Evolutionary conservation across 1,284 basidiomycete genomes (phyloP).

Genomic region (Ceratorhiza oryzae-sativae): DNA sequence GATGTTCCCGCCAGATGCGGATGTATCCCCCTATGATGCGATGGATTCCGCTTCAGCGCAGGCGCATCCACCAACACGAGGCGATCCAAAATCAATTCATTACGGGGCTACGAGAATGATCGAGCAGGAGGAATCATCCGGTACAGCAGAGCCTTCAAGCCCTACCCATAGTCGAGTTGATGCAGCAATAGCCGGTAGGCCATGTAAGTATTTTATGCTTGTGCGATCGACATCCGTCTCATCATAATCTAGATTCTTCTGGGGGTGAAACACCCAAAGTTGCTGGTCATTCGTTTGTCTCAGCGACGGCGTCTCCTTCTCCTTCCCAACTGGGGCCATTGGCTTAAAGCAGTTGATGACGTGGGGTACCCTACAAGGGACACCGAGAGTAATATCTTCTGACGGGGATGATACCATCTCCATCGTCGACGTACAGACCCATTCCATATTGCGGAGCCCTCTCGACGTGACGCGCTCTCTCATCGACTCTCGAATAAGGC

Average conservation of each 20-base stretch:
- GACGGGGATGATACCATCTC: slow-evolving; percentile 27
- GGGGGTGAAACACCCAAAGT: slow-evolving; percentile 43
- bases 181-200: slow-evolving; percentile 81
- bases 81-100: slow-evolving; percentile 70
- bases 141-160: slow-evolving; percentile 69
- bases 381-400: slow-evolving; percentile 42
- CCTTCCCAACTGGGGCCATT: slow-evolving; percentile 44
- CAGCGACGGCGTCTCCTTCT: slow-evolving; percentile 52
- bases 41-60: slow-evolving; percentile 48
- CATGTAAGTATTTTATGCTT: slow-evolving; percentile 50
- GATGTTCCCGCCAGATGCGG: slow-evolving; percentile 92
- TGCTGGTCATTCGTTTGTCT: slow-evolving; percentile 42
- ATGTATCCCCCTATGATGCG: slow-evolving; percentile 77
- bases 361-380: slow-evolving; percentile 43
- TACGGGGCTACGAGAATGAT: slow-evolving; percentile 81
- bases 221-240: not conserved
- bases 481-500: slow-evolving; percentile 42
- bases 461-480: slow-evolving; percentile 41
- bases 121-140: slow-evolving; percentile 62
- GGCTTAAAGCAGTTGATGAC: slow-evolving; percentile 44
- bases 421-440: slow-evolving; percentile 33
- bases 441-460: slow-evolving; percentile 41
- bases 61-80: slow-evolving; percentile 50
- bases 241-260: slow-evolving; percentile 33
- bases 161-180: slow-evolving; percentile 87